Base-by-base conservation (phyloP, 305 asterid species). In the Fraxinus platypoda region DNA sequence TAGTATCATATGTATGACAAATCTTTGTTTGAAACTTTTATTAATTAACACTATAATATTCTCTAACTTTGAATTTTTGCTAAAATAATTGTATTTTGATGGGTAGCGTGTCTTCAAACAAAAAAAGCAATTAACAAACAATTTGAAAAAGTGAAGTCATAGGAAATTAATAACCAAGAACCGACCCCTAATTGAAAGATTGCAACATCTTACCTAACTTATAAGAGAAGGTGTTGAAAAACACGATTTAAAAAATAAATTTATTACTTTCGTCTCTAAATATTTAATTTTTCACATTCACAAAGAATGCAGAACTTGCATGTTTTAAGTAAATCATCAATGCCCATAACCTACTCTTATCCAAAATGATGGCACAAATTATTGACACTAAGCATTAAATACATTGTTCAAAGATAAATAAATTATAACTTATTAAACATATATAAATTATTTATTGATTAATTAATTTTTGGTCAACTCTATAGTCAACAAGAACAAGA, bases 321-420 rank as follows among this genome's bases (percentile, higher is more conserved):
- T 43, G 71, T 77, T 78, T 71, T 75, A 17, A 28, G 30, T 2
- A 28, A 72, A 26, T 31, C 76, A 78, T 72, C 76, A 82, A 68
- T 41, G 77, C 87, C 78, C 34, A 86, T 66, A 37, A 64, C 73
- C 62, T 46, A n/a, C 26, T 81, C 77, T 74, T 78, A 75, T 81
- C 83, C 84, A 80, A 80, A 72, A 80, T 31, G 71, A 6, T 78
- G 82, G 85, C 88, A 64, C 88, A 88, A 91, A 89, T 89, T 77
- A 91, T 91, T 89, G 89, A 85, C 66, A 31, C 33, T 6, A 62
- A 62, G 33, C 31, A 62, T 21, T 19, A 8, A 8, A 62, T 62
- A 19, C 71, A 62, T 62, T 6, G 33, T 9, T 62, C 71, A 62
- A 62, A 9, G 30, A 62, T 9, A 23, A 64, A 21, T 64, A 11